phyloP scores from a whole-genome alignment of 192 early-diverging fungal species.

The Rhizoclosmatium sp. region DNA sequence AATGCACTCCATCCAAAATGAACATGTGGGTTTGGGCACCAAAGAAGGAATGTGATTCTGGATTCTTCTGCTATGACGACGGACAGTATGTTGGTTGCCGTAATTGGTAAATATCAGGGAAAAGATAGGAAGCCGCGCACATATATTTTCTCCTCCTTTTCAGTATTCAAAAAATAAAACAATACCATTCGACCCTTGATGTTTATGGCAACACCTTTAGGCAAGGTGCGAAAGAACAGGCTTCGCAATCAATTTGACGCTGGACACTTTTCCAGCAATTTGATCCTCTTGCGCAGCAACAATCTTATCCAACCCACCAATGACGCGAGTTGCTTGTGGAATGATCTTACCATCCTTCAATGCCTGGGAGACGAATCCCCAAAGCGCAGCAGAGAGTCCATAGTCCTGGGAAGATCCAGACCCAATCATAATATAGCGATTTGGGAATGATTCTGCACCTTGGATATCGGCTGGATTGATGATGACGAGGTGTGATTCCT shows the following conservation, averaged over 20 bases:
- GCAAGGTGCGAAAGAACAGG: not conserved
- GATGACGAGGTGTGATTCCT: not conserved
- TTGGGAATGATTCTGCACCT: not conserved
- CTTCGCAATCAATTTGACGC: constrained; percentile 24
- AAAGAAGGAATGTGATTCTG: too few species aligned
- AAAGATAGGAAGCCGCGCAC: too few species aligned
- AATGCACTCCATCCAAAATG: too few species aligned
- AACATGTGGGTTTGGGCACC: too few species aligned
- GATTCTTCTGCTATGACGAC: too few species aligned
- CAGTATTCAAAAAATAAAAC: too few species aligned
- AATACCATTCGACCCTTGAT: too few species aligned
- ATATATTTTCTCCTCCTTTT: too few species aligned
- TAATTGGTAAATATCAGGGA: too few species aligned
- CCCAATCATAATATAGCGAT: not conserved
- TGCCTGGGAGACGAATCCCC: not conserved
- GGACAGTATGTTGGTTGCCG: too few species aligned
- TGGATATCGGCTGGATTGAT: not conserved
- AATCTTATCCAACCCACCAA: constrained; percentile 35
- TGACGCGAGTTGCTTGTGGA: constrained; percentile 3
- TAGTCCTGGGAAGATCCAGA: not conserved
- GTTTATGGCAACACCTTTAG: too few species aligned
- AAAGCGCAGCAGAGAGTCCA: not conserved
- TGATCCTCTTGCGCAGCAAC: constrained; percentile 17
- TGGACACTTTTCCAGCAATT: constrained; percentile 25
- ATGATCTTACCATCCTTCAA: constrained; percentile 8